phyloP scores from a whole-genome alignment of 1,139 yeast genomes.

The Hansenula sp. region DNA sequence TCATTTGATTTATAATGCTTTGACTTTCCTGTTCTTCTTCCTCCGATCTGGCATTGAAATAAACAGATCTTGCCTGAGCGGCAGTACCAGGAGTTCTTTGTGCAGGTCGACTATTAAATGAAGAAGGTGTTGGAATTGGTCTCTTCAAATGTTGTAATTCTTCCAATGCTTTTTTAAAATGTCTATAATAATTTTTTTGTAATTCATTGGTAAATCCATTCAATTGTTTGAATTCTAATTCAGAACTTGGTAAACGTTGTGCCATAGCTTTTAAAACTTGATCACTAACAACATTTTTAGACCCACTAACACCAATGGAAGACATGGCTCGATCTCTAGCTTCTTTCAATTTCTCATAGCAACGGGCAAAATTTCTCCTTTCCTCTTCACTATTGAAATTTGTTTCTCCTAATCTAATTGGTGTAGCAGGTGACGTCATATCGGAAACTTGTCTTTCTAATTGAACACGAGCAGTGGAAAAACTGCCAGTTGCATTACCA shows the following conservation, averaged over 20 bases:
- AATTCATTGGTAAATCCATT: conserved; percentile 33
- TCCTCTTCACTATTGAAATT: conserved; percentile 27
- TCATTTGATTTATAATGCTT: conserved; percentile 5
- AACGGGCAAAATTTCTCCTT: conserved; percentile 22
- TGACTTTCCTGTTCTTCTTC: background rate
- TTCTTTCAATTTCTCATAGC: conserved; percentile 38
- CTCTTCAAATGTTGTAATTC: conserved; percentile 30
- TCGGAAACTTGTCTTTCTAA: conserved; percentile 22
- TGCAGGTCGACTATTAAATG: background rate
- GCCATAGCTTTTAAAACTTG: conserved; percentile 53
- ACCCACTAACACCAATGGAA: conserved; percentile 27
- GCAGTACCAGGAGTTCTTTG: background rate
- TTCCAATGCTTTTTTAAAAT: conserved; percentile 42
- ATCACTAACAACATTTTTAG: conserved; percentile 43
- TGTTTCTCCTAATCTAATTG: conserved; percentile 18
- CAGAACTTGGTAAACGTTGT: conserved; percentile 47
- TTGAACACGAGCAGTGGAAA: conserved; percentile 26
- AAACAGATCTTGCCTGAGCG: background rate
- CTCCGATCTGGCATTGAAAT: background rate
- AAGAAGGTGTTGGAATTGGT: background rate
- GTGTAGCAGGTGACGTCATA: conserved; percentile 9
- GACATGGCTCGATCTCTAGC: conserved; percentile 42
- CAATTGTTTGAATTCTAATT: conserved; percentile 44
- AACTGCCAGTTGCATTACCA: conserved; percentile 16
- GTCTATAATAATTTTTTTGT: conserved; percentile 40